Conservation (phyloP, 768 basidiomycete genomes). For the Erythrobasidium yunnanense region DNA sequence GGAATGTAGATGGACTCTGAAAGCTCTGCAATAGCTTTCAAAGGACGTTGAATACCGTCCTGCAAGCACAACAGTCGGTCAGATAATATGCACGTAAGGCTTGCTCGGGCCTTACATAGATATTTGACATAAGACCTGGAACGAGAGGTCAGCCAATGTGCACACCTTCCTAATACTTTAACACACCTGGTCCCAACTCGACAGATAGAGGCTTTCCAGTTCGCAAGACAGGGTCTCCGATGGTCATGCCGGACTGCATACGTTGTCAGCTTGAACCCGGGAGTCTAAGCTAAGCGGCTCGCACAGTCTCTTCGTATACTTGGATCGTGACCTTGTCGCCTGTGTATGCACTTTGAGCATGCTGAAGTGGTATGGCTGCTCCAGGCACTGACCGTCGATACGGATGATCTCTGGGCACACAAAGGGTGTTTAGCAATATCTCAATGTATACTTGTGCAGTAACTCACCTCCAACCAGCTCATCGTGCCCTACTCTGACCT, state of each 20-base stretch:
- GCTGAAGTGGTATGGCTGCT: background rate
- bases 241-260: conserved; percentile 72
- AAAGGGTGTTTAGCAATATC: background rate
- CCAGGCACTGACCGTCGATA: conserved; percentile 52
- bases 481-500: conserved; percentile 79
- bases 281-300: background rate
- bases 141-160: background rate
- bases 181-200: conserved; percentile 85
- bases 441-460: background rate
- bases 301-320: conserved; percentile 76
- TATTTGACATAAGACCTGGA: conserved; percentile 94
- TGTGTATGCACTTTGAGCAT: background rate
- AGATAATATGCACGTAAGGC: no score
- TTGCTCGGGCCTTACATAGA: conserved; percentile 98
- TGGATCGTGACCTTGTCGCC: conserved; percentile 96
- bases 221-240: conserved; percentile 92
- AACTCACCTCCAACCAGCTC: conserved; percentile 83
- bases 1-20: conserved; percentile 99
- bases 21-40: conserved; percentile 79
- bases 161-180: background rate
- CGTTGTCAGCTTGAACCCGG: background rate
- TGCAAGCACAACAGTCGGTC: conserved; percentile 48
- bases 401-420: conserved; percentile 74
- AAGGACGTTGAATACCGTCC: conserved; percentile 42
- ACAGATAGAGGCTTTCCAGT: conserved; percentile 97